These are phyloP conservation scores for Psilocybe subaeruginosa DNA, from an alignment of 768 basidiomycete genomes.

Conservation along the genomic window DNA sequence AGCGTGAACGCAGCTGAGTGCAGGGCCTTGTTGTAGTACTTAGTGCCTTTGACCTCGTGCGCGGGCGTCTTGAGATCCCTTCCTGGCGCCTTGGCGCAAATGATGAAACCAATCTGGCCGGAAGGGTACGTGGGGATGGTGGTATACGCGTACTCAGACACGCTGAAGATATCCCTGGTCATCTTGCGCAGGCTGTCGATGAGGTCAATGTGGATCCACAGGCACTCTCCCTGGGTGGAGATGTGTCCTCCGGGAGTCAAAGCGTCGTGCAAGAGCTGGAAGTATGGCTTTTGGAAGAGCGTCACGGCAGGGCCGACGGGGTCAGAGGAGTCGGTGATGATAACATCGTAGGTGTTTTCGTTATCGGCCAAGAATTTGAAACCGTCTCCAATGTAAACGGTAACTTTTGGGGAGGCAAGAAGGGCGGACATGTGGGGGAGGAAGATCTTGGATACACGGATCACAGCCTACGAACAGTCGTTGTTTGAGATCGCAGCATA, in stretches of 20 bases:
- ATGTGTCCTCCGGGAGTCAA: conserved; percentile 90
- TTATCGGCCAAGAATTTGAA: conserved; percentile 96
- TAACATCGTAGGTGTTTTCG: conserved; percentile 89
- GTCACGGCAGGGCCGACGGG: conserved; percentile 94
- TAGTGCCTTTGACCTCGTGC: conserved; percentile 68
- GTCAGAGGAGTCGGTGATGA: conserved; percentile 98
- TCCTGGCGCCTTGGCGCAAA: conserved; percentile 78
- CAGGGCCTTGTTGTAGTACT: conserved; percentile 84
- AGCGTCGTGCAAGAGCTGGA: conserved; percentile 90
- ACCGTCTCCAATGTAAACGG: conserved; percentile 89
- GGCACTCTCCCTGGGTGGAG: conserved; percentile 93
- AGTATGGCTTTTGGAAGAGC: conserved; percentile 97
- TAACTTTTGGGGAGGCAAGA: conserved; percentile 79
- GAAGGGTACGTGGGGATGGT: conserved; percentile 98
- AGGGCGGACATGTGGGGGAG: conserved; percentile 94
- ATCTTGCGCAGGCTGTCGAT: conserved; percentile 76
- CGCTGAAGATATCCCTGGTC: conserved; percentile 76
- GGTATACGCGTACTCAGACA: conserved; percentile 89
- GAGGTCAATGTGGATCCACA: conserved; percentile 92
- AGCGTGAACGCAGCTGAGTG: conserved; percentile 87
- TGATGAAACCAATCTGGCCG: conserved; percentile 96
- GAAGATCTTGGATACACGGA: conserved; percentile 90
- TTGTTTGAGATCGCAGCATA: neutral
- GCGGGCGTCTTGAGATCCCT: conserved; percentile 76
- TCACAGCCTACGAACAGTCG: conserved; percentile 70